A percentile compares a stretch with the other conserved stretches of the same genome.
phyloP scores from a whole-genome alignment of 2,329 filamentous ascomycete species.

The Eutypella sp. region DNA sequence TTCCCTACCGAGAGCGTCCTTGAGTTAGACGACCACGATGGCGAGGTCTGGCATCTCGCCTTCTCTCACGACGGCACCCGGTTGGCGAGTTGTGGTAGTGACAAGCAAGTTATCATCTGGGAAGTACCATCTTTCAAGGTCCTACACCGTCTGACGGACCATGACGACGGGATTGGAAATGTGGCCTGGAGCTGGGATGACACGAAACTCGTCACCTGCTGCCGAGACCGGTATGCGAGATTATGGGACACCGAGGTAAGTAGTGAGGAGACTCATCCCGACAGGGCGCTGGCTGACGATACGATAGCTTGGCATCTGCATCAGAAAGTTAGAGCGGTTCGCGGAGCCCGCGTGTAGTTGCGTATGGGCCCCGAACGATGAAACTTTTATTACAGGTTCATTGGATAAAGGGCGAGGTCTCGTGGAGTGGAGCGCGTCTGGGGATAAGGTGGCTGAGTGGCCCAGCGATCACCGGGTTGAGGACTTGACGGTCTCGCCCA shows the following conservation, averaged over 20 bases:
- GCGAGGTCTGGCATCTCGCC: conserved; percentile 86
- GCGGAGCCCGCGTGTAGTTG: conserved; percentile 83
- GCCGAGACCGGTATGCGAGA: conserved; percentile 65
- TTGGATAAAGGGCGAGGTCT: conserved; percentile 64
- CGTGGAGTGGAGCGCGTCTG: conserved; percentile 64
- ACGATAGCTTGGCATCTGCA: conserved; percentile 54
- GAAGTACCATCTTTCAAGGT: conserved; percentile 67
- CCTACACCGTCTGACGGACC: conserved; percentile 57
- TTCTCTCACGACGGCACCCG: conserved; percentile 85
- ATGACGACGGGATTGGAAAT: conserved; percentile 69
- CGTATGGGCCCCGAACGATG: conserved; percentile 78
- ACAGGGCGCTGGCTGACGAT: conserved; percentile 9
- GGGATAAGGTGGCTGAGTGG: conserved; percentile 61
- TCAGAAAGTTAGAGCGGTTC: conserved; percentile 64
- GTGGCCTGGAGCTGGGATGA: conserved; percentile 92
- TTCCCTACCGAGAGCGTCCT: conserved; percentile 71
- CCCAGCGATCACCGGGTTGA: conserved; percentile 69
- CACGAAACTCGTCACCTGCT: conserved; percentile 78
- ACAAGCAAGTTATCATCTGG: conserved; percentile 74
- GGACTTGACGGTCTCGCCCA: conserved; percentile 75
- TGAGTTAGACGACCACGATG: conserved; percentile 66
- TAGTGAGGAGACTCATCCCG: conserved; percentile 5
- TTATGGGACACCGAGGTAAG: conserved; percentile 70
- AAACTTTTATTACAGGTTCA: conserved; percentile 73
- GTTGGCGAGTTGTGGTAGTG: conserved; percentile 76